phyloP scores from a whole-genome alignment of 768 basidiomycete species.

The Rhodosporidiobolus odoratus region DNA sequence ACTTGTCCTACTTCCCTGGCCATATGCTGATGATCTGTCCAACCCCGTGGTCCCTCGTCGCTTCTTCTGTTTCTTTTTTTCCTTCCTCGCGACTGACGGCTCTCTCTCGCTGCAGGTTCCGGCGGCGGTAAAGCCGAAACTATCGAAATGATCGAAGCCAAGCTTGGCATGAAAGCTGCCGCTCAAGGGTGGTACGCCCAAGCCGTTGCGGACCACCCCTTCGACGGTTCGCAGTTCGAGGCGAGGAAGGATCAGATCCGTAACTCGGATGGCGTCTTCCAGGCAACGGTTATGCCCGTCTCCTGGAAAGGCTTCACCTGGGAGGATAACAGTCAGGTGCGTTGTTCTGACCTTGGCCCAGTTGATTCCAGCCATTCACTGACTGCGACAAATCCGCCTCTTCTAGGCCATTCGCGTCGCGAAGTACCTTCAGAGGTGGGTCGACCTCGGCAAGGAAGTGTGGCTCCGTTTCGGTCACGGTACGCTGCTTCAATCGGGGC shows the following conservation, averaged over 20 bases:
- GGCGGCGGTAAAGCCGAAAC: constrained; percentile 37
- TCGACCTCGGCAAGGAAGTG: constrained; percentile 40
- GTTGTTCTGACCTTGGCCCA: not conserved
- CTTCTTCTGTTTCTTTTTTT: not conserved
- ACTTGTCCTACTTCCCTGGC: no score
- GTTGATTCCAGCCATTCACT: not conserved
- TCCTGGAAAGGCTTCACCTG: constrained; percentile 3
- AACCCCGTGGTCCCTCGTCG: not conserved
- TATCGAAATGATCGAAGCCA: constrained; percentile 33
- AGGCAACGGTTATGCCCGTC: constrained; percentile 15
- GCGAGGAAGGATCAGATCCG: constrained; percentile 34
- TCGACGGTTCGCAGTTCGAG: constrained; percentile 37
- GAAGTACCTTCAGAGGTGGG: constrained; percentile 41
- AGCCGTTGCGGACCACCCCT: constrained; percentile 25
- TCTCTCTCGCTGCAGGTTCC: constrained; percentile 34
- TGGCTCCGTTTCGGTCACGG: constrained; percentile 41
- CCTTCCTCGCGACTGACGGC: not conserved
- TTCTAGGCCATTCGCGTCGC: constrained; percentile 37
- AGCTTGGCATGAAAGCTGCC: constrained; percentile 22
- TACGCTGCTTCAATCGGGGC: not conserved
- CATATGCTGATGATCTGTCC: not conserved
- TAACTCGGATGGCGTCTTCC: constrained; percentile 27
- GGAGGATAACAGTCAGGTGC: constrained; percentile 12
- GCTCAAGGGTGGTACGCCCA: constrained; percentile 38
- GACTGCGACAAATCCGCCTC: no score